These are phyloP conservation scores for Dryas integrifolia DNA, from an alignment of 331 rosid genomes.

Conservation along the genomic window DNA sequence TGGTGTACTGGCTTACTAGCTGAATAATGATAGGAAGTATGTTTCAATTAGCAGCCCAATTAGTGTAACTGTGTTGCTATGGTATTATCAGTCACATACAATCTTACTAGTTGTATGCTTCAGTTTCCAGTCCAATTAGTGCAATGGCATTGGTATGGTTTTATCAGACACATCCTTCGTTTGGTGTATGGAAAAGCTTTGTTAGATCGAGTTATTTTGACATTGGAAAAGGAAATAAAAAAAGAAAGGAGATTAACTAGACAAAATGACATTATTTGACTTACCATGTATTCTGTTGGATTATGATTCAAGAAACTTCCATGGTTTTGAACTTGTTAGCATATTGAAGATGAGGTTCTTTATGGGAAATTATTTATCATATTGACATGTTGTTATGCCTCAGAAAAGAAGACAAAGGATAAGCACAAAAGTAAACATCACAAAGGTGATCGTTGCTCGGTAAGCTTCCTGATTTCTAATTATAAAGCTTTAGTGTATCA, in stretches of 20 bases:
- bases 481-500: neutral
- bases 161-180: neutral
- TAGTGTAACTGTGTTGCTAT: neutral
- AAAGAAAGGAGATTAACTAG: neutral
- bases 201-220: neutral
- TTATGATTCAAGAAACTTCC: neutral
- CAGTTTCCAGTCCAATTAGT: neutral
- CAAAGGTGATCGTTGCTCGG: conserved; percentile 45
- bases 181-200: neutral
- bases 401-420: conserved; percentile 77
- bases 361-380: conserved; percentile 14
- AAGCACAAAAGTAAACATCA: conserved; percentile 51
- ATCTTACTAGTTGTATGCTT: neutral
- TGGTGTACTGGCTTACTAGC: neutral
- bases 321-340: conserved; percentile 8
- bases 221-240: neutral
- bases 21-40: neutral
- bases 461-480: conserved; percentile 36
- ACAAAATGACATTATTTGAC: neutral
- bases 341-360: conserved; percentile 12
- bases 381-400: conserved; percentile 23
- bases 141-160: neutral
- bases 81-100: neutral
- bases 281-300: neutral
- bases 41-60: too few relatives aligned